phyloP scores from a whole-genome alignment of 495 filamentous ascomycete genomes.

The Penicillium paradoxum region DNA sequence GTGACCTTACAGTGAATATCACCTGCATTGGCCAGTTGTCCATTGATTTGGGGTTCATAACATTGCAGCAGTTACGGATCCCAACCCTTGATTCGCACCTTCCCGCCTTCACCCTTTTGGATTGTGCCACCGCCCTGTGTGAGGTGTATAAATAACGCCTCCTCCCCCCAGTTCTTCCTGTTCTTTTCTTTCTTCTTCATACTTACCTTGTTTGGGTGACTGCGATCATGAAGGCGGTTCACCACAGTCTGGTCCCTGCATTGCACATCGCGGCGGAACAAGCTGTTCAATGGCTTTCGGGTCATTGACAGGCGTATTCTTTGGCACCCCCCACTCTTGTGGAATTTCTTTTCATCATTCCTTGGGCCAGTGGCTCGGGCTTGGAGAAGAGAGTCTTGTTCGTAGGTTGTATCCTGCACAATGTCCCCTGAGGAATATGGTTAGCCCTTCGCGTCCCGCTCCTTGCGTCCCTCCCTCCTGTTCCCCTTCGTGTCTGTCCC shows the following conservation, averaged over 20 bases:
- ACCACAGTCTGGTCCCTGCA: slow-evolving; percentile 64
- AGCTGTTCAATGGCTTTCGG: slow-evolving; percentile 63
- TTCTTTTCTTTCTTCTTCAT: slow-evolving; percentile 57
- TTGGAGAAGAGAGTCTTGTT: slow-evolving; percentile 47
- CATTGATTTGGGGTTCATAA: too few relatives aligned
- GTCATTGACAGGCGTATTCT: slow-evolving; percentile 69
- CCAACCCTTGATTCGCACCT: too few relatives aligned
- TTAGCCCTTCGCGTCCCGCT: too few relatives aligned
- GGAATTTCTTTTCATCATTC: slow-evolving; percentile 55
- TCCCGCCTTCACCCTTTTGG: not conserved
- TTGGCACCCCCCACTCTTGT: slow-evolving; percentile 51
- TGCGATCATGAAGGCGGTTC: slow-evolving; percentile 57
- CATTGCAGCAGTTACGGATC: too few relatives aligned
- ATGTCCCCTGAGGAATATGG: too few relatives aligned
- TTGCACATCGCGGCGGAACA: slow-evolving; percentile 71
- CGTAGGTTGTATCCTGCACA: too few relatives aligned
- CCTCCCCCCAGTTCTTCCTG: slow-evolving; percentile 16
- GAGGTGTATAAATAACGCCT: not conserved
- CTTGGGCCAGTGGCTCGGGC: slow-evolving; percentile 39
- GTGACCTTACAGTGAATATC: too few relatives aligned
- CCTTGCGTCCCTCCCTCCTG: too few relatives aligned
- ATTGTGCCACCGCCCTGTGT: not conserved
- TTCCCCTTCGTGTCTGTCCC: too few relatives aligned
- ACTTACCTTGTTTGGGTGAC: slow-evolving; percentile 68
- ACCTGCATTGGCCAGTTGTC: too few relatives aligned